phyloP scores from a whole-genome alignment of 371 early-diverging fungal genomes.

The Dipsacomyces acuminosporus region DNA sequence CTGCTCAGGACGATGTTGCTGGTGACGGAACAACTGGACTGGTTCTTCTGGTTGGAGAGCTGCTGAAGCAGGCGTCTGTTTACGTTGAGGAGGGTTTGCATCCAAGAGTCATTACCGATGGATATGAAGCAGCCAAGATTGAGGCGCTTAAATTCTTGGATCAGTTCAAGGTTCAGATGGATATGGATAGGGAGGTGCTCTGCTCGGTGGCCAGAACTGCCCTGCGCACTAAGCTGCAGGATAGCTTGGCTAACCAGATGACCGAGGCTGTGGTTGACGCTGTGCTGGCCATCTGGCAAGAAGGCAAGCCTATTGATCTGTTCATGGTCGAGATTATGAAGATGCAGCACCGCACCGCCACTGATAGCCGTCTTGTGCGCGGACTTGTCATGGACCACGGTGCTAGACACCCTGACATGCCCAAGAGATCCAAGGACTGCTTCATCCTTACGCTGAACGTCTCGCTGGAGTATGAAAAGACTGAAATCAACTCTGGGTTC shows the following conservation, averaged over 20 bases:
- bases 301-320: slow-evolving; percentile 85
- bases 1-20: slow-evolving; percentile 97
- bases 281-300: slow-evolving; percentile 78
- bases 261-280: slow-evolving; percentile 97
- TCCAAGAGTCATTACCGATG: slow-evolving; percentile 94
- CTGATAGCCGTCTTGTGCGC: slow-evolving; percentile 90
- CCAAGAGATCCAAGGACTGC: slow-evolving; percentile 90
- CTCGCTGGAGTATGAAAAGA: slow-evolving; percentile 99
- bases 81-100: slow-evolving; percentile 97
- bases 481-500: slow-evolving; percentile 99
- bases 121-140: slow-evolving; percentile 94
- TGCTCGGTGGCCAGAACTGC: slow-evolving; percentile 91
- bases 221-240: slow-evolving; percentile 93
- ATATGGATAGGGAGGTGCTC: slow-evolving; percentile 87
- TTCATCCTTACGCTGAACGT: slow-evolving; percentile 96
- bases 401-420: slow-evolving; percentile 99
- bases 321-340: slow-evolving; percentile 99
- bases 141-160: slow-evolving; percentile 93
- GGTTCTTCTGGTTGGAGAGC: slow-evolving; percentile 94
- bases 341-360: slow-evolving; percentile 97
- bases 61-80: slow-evolving; percentile 94
- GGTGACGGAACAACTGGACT: slow-evolving; percentile 99
- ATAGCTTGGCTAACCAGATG: slow-evolving; percentile 82
- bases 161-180: slow-evolving; percentile 64
- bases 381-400: slow-evolving; percentile 99